Evolutionary conservation across 2,329 filamentous ascomycete genomes (phyloP).

Genomic region (Sarocladium strictum): DNA sequence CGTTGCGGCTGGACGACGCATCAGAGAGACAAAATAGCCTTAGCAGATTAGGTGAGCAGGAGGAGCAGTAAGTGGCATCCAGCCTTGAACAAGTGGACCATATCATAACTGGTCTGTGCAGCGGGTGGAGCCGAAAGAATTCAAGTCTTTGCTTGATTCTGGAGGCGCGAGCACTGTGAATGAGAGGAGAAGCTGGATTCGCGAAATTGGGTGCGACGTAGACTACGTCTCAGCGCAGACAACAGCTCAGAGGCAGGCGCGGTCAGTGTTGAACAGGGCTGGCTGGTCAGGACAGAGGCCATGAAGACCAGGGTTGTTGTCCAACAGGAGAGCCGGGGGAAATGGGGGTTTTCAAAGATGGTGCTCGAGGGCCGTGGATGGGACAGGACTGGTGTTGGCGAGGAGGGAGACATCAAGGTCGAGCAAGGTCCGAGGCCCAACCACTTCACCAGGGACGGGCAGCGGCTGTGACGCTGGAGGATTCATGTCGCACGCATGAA

Average conservation of each 20-base stretch:
- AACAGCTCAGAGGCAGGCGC: not conserved
- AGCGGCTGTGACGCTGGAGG: not conserved
- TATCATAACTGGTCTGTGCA: not conserved
- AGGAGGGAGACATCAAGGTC: not conserved
- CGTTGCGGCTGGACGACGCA: not conserved
- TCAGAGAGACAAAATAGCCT: not conserved
- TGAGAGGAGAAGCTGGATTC: not conserved
- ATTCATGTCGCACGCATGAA: slow-evolving; percentile 3
- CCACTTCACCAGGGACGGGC: not conserved
- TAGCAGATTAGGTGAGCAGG: not conserved
- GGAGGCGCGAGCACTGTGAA: not conserved
- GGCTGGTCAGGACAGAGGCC: not conserved
- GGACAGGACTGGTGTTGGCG: not conserved
- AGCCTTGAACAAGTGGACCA: slow-evolving; percentile 4
- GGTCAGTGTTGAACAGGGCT: not conserved
- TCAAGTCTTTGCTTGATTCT: not conserved
- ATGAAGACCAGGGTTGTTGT: not conserved
- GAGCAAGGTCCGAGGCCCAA: not conserved
- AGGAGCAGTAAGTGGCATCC: not conserved
- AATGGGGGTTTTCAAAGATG: not conserved
- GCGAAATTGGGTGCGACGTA: not conserved
- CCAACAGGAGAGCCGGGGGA: slow-evolving; percentile 6
- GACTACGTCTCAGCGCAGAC: slow-evolving; percentile 5
- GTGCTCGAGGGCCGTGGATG: not conserved
- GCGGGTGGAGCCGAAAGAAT: slow-evolving; percentile 5